These are phyloP conservation scores for Claviceps capensis DNA, from an alignment of 2,329 filamentous ascomycete species.

Conservation along the genomic window DNA sequence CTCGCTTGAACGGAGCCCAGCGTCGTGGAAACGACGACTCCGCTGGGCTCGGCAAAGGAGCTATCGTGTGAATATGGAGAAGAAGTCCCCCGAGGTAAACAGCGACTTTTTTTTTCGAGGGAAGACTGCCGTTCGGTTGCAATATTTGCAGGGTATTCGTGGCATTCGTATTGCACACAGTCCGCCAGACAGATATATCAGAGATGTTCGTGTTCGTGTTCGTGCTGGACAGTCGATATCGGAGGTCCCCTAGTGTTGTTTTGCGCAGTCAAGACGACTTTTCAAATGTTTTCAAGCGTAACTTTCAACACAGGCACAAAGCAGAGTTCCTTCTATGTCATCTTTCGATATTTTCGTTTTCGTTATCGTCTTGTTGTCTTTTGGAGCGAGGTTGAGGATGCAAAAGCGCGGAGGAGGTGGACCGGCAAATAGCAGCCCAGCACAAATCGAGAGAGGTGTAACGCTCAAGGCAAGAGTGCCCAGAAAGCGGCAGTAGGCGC, in stretches of 20 bases:
- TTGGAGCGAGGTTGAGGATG: neutral
- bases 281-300: too few relatives aligned
- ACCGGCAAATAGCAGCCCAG: neutral
- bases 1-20: conserved; percentile 9
- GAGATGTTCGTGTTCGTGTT: neutral
- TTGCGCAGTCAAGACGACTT: neutral
- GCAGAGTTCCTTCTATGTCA: too few relatives aligned
- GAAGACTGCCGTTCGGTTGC: neutral
- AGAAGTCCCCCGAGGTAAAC: neutral
- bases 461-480: neutral
- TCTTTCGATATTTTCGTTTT: too few relatives aligned
- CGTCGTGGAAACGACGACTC: conserved; percentile 3
- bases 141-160: neutral
- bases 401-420: neutral
- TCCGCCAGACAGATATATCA: neutral
- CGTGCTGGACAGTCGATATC: neutral
- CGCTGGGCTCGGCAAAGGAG: conserved; percentile 7
- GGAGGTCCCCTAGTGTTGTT: neutral
- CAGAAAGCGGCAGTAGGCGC: neutral
- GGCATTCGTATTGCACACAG: neutral
- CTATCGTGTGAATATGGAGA: neutral
- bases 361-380: too few relatives aligned
- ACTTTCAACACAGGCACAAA: too few relatives aligned
- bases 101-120: neutral
- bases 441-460: neutral